These are phyloP conservation scores for Phytophthora vignae DNA, from an alignment of 352 stramenopile species.

Conservation along the genomic window DNA sequence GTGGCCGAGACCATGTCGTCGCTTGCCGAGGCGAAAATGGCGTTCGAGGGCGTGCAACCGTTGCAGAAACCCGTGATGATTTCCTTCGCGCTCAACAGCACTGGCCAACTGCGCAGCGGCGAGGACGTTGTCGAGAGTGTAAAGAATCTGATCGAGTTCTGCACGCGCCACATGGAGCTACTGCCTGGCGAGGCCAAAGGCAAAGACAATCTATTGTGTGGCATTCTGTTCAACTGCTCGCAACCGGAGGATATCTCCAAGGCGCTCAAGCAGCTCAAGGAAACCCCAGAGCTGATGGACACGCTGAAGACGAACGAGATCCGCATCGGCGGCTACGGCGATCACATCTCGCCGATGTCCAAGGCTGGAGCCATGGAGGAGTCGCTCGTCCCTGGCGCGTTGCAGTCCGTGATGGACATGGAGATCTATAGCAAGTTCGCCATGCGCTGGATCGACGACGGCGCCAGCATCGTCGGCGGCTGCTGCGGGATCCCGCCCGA, in stretches of 20 bases:
- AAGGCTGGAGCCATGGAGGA: slow-evolving; percentile 69
- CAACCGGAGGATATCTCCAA: slow-evolving; percentile 92
- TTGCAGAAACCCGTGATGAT: slow-evolving; percentile 79
- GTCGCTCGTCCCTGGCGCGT: slow-evolving; percentile 74
- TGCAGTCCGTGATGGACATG: slow-evolving; percentile 76
- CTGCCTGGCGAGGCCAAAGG: slow-evolving; percentile 23
- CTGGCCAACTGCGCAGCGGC: slow-evolving; percentile 83
- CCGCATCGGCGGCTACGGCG: slow-evolving; percentile 86
- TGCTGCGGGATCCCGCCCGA: slow-evolving; percentile 90
- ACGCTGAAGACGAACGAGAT: slow-evolving; percentile 47
- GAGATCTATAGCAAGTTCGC: slow-evolving; percentile 83
- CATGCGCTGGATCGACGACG: slow-evolving; percentile 71
- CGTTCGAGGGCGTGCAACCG: slow-evolving; percentile 75
- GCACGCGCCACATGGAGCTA: slow-evolving; percentile 17
- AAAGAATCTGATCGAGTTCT: slow-evolving; percentile 54
- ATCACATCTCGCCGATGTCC: slow-evolving; percentile 84
- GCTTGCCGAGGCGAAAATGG: slow-evolving; percentile 85
- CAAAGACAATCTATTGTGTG: slow-evolving; percentile 52
- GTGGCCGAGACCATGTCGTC: slow-evolving; percentile 93
- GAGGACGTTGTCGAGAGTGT: slow-evolving; percentile 71
- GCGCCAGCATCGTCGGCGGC: slow-evolving; percentile 84
- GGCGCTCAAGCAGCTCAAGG: slow-evolving; percentile 67
- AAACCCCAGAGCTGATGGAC: slow-evolving; percentile 31
- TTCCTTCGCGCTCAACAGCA: slow-evolving; percentile 85
- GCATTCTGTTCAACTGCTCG: slow-evolving; percentile 93